Evolutionary conservation across 345 rosid genomes (phyloP).

Genomic region (Eucalyptus grandis): DNA sequence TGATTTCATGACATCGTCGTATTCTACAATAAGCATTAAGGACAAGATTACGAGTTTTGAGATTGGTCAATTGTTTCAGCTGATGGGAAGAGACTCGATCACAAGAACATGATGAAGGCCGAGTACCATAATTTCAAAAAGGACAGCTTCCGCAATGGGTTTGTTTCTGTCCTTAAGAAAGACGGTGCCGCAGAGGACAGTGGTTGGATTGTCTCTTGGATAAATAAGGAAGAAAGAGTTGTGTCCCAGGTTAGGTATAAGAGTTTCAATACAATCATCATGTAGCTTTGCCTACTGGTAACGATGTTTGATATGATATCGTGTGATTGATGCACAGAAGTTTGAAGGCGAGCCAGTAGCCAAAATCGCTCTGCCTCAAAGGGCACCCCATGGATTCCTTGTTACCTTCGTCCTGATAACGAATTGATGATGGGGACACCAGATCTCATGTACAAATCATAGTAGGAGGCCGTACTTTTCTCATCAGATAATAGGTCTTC

Average conservation of each 20-base stretch:
- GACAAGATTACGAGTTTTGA: not conserved
- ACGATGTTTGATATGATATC: not conserved
- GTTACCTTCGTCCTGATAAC: slow-evolving; percentile 3
- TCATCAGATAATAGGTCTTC: not conserved
- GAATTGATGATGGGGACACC: not conserved
- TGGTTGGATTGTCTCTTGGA: slow-evolving; percentile 36
- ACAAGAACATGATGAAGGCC: not conserved
- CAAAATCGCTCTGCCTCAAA: slow-evolving; percentile 18
- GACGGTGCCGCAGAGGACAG: slow-evolving; percentile 16
- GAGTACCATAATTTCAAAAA: slow-evolving; percentile 21
- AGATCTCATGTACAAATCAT: not conserved
- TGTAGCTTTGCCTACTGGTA: not conserved
- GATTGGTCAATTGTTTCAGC: not conserved
- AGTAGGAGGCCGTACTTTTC: not conserved
- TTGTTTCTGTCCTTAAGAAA: slow-evolving; percentile 15
- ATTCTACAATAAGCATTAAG: not conserved
- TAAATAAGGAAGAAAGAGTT: slow-evolving; percentile 23
- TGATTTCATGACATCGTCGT: not conserved
- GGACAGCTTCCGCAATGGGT: slow-evolving; percentile 18
- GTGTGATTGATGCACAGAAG: slow-evolving; percentile 18
- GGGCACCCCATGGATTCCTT: slow-evolving; percentile 31
- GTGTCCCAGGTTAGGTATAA: slow-evolving; percentile 6
- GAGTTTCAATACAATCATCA: too few relatives aligned
- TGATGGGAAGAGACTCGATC: slow-evolving; percentile 14
- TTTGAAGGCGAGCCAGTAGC: slow-evolving; percentile 11